These are phyloP conservation scores for Miscanthus sacchariflorus DNA, from an alignment of 202 grass and related monocot genomes.

Conservation along the genomic window DNA sequence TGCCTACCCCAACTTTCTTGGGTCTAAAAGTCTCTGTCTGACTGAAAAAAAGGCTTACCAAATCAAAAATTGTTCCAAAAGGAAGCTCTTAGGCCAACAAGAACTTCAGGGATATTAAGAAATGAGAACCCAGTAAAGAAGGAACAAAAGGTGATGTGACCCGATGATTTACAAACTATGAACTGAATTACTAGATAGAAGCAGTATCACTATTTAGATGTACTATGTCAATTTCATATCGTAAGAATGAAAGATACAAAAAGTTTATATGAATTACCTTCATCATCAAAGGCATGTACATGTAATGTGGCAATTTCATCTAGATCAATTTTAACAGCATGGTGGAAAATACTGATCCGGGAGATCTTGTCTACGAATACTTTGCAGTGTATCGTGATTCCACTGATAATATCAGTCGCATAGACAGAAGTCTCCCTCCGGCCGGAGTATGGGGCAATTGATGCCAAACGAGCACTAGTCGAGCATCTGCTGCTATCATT, in stretches of 20 bases:
- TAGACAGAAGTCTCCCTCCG: constrained; percentile 94
- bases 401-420: constrained; percentile 84
- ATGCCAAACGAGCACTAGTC: constrained; percentile 79
- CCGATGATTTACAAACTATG: not conserved
- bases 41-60: constrained; percentile 6
- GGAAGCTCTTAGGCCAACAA: not conserved
- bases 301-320: constrained; percentile 89
- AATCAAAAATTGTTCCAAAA: constrained; percentile 31
- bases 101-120: not conserved
- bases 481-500: constrained; percentile 84
- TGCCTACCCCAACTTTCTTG: not conserved
- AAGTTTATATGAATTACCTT: constrained; percentile 58
- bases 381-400: constrained; percentile 87
- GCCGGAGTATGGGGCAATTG: constrained; percentile 76
- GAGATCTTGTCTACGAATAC: constrained; percentile 90
- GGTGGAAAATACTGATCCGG: constrained; percentile 91
- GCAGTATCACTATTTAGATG: constrained; percentile 15
- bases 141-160: constrained; percentile 17
- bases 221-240: not conserved
- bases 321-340: constrained; percentile 92
- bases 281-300: constrained; percentile 82
- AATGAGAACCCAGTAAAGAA: not conserved
- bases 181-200: constrained; percentile 6
- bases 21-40: not conserved
- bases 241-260: constrained; percentile 1